Evolutionary conservation across 169 alveolate species (phyloP).

Genomic region (Blepharisma undulans): DNA sequence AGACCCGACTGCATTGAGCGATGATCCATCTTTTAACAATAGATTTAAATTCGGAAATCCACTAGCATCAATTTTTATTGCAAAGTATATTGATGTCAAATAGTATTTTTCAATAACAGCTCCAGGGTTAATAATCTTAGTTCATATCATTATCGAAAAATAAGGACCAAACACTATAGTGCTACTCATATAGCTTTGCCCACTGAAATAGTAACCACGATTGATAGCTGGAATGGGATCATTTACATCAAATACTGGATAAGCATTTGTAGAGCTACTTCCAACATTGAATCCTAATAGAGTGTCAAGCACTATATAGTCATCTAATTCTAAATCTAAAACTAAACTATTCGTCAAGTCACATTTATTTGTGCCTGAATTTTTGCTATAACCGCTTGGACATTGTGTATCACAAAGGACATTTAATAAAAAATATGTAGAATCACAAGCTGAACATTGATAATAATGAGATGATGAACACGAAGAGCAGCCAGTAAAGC

Average conservation of each 20-base stretch:
- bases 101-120: not conserved
- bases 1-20: not conserved
- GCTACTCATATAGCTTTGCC: not conserved
- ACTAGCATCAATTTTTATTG: not conserved
- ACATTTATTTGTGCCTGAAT: not conserved
- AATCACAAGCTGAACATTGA: not conserved
- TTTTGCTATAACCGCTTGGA: constrained; percentile 11
- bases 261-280: not conserved
- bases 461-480: not conserved
- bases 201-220: constrained; percentile 14
- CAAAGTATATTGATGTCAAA: not conserved
- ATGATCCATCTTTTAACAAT: not conserved
- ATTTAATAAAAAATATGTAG: not conserved
- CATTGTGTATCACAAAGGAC: not conserved
- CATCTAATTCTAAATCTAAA: not conserved
- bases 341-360: not conserved
- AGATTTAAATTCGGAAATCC: not conserved
- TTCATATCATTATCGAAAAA: not conserved
- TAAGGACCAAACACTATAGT: not conserved
- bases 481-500: not conserved
- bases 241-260: constrained; percentile 12
- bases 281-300: not conserved
- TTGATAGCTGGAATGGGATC: constrained; percentile 12
- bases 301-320: not conserved
- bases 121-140: not conserved